Conservation (phyloP, 345 rosid species). For the Citrus glauca region DNA sequence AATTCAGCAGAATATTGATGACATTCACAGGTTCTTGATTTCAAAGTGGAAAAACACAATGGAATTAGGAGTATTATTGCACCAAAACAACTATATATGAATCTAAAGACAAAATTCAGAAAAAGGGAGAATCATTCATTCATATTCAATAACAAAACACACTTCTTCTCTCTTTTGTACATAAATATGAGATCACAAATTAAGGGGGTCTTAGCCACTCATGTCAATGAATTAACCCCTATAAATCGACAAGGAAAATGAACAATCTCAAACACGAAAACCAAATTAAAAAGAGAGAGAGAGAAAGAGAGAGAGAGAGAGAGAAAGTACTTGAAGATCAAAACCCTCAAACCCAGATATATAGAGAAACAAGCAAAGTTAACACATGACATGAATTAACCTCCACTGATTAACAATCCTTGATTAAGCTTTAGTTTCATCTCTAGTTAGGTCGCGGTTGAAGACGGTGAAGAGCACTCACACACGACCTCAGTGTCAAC, state of each 20-base stretch:
- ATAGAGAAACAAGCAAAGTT: neutral
- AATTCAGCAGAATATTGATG: neutral
- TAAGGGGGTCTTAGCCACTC: neutral
- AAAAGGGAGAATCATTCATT: neutral
- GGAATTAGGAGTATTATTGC: neutral
- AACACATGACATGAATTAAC: slow-evolving; percentile 6
- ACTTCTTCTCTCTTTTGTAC: slow-evolving; percentile 6
- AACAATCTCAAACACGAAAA: neutral
- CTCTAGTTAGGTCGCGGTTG: slow-evolving; percentile 11
- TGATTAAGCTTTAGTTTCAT: neutral
- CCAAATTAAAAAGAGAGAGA: neutral
- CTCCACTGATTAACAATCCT: neutral
- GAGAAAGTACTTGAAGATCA: neutral
- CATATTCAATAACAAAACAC: slow-evolving; percentile 12
- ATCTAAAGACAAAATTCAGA: neutral
- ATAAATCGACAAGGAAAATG: neutral
- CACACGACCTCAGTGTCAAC: slow-evolving; percentile 60
- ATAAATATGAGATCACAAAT: neutral
- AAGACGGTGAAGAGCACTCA: slow-evolving; percentile 53
- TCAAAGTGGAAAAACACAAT: neutral
- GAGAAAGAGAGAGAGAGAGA: neutral
- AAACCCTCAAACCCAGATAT: neutral
- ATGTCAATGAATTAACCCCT: slow-evolving; percentile 11
- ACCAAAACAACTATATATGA: neutral
- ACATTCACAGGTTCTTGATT: neutral